A percentile compares a stretch with the other conserved stretches of the same genome.
These are phyloP conservation scores for Hypoxylon perforatum DNA, from an alignment of 495 filamentous ascomycete species.

Conservation along the genomic window DNA sequence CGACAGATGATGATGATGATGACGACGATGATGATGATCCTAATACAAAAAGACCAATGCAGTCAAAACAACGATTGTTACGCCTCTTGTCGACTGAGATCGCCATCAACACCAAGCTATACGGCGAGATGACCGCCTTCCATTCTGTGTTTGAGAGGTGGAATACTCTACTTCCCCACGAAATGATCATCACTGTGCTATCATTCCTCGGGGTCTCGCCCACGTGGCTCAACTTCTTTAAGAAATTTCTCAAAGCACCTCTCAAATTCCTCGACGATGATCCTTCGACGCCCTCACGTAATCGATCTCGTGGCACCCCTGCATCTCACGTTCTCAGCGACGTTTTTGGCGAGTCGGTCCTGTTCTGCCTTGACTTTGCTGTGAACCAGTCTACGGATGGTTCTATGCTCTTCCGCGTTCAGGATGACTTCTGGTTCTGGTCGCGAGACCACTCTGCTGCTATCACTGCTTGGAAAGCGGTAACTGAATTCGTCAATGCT, in stretches of 20 bases:
- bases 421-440: conserved; percentile 81
- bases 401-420: conserved; percentile 67
- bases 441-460: conserved; percentile 61
- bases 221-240: conserved; percentile 71
- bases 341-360: conserved; percentile 67
- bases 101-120: conserved; percentile 66
- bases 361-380: conserved; percentile 74
- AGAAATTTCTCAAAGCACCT: conserved; percentile 67
- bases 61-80: conserved; percentile 69
- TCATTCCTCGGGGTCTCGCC: conserved; percentile 70
- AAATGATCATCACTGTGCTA: conserved; percentile 65
- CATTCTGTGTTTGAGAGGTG: conserved; percentile 72
- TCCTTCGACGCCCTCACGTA: conserved; percentile 53
- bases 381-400: conserved; percentile 69
- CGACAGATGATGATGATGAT: conserved; percentile 2
- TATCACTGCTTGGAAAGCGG: conserved; percentile 67
- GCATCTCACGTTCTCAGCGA: conserved; percentile 69
- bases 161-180: conserved; percentile 69
- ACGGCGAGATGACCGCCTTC: conserved; percentile 68
- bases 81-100: conserved; percentile 72
- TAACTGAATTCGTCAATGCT: conserved; percentile 63
- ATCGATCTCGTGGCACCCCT: conserved; percentile 63
- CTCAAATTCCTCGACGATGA: conserved; percentile 69
- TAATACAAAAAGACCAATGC: conserved; percentile 56
- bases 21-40: conserved; percentile 35